Percentiles rank a stretch among this genome's conserved stretches.
These are phyloP conservation scores for Leccinum olivaceopallidum DNA, from an alignment of 768 basidiomycete genomes.

Conservation along the genomic window DNA sequence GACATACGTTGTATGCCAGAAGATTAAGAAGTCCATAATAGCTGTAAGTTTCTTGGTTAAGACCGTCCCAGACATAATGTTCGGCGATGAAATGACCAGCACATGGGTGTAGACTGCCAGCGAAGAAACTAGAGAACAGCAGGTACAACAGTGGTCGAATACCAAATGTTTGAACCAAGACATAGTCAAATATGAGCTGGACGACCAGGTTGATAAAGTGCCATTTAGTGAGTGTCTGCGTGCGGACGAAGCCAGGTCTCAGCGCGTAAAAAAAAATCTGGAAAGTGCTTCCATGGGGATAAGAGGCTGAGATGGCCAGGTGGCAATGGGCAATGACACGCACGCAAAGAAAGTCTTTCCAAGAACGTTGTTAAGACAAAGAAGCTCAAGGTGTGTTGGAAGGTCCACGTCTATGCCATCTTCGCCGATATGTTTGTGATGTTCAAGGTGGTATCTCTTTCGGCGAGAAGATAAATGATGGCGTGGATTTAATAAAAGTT, in stretches of 20 bases:
- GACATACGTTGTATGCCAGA: conserved; percentile 87
- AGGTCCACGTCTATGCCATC: conserved; percentile 97
- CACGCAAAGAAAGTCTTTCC: conserved; percentile 99
- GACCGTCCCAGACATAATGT: conserved; percentile 92
- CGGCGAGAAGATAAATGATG: conserved; percentile 7
- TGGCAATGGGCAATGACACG: conserved; percentile 25
- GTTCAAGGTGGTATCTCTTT: conserved; percentile 91
- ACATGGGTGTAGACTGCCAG: conserved; percentile 92
- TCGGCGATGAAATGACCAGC: conserved; percentile 99
- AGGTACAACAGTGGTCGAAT: conserved; percentile 70
- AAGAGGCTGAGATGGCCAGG: conserved; percentile 2
- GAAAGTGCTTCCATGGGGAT: conserved; percentile 68
- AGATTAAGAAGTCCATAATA: conserved; percentile 93
- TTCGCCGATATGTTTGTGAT: conserved; percentile 94
- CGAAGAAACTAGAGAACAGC: conserved; percentile 90
- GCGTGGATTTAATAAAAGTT: background rate
- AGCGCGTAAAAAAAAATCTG: conserved; percentile 98
- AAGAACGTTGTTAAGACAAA: conserved; percentile 90
- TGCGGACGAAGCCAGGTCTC: conserved; percentile 88
- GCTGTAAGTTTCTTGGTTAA: conserved; percentile 94
- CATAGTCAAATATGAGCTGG: conserved; percentile 72
- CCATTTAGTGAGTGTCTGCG: conserved; percentile 80
- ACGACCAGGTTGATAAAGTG: conserved; percentile 74
- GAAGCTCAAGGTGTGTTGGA: conserved; percentile 81
- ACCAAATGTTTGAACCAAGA: conserved; percentile 55